Evolutionary conservation across 192 early-diverging fungal species (phyloP).

Genomic region (Entomortierella lignicola): DNA sequence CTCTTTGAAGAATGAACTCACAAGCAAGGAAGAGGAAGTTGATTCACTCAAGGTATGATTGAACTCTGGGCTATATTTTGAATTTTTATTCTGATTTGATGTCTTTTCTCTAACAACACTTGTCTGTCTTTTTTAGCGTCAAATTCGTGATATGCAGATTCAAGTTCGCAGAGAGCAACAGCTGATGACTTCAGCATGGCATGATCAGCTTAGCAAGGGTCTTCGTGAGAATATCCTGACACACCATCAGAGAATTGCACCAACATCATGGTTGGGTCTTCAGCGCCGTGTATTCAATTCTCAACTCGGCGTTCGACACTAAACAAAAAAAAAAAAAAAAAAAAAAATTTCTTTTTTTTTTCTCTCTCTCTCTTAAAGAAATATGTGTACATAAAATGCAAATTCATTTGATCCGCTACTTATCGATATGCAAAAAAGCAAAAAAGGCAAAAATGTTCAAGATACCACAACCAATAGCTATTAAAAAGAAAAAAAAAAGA

Average conservation of each 20-base stretch:
- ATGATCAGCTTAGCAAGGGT: slow-evolving; percentile 62
- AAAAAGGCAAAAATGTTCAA: no score
- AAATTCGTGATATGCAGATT: slow-evolving; percentile 76
- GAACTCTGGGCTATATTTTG: no score
- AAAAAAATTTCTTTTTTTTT: slow-evolving; percentile 6
- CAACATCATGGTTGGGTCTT: slow-evolving; percentile 50
- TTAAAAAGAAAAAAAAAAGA: slow-evolving; percentile 2
- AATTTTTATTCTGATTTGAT: no score
- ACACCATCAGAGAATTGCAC: slow-evolving; percentile 40
- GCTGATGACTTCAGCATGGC: slow-evolving; percentile 87
- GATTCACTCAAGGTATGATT: slow-evolving; percentile 43
- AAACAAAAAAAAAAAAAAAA: neutral
- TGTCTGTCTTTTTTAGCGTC: slow-evolving; percentile 69
- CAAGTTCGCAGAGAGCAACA: slow-evolving; percentile 82
- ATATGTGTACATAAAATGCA: no score
- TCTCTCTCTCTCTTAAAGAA: no score
- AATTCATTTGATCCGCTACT: no score
- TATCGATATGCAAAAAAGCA: no score
- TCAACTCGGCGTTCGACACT: slow-evolving; percentile 37
- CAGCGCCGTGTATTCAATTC: slow-evolving; percentile 56
- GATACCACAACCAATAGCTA: no score
- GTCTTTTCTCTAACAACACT: no score
- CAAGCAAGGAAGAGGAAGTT: slow-evolving; percentile 56
- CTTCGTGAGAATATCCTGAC: slow-evolving; percentile 63
- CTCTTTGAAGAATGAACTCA: slow-evolving; percentile 64